These are phyloP conservation scores for Rhizopogon roseolus DNA, from an alignment of 768 basidiomycete species.

Conservation along the genomic window DNA sequence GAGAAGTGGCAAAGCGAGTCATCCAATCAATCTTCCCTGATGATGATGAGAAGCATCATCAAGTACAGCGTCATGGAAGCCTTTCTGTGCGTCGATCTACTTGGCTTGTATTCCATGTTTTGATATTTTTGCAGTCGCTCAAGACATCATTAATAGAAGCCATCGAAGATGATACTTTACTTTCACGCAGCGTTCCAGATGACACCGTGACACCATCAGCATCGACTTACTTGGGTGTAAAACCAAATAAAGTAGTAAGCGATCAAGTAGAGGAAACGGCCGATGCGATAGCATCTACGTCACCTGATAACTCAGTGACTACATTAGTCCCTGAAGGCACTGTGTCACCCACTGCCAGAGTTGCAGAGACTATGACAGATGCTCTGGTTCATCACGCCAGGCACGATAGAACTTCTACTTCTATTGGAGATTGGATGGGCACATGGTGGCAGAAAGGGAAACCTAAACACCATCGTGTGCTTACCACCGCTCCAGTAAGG, in stretches of 20 bases:
- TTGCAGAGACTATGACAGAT: not conserved
- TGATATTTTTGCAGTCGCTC: conserved; percentile 31
- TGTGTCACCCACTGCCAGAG: conserved; percentile 4
- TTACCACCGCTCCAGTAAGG: conserved; percentile 15
- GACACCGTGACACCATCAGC: conserved; percentile 16
- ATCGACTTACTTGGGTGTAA: conserved; percentile 4
- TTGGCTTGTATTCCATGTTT: not conserved
- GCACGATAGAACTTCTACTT: conserved; percentile 29
- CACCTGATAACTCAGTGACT: not conserved
- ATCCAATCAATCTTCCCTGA: conserved; percentile 60
- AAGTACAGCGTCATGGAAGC: conserved; percentile 55
- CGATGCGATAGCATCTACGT: not conserved
- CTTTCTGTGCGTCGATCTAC: conserved; percentile 40
- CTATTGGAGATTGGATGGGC: conserved; percentile 73
- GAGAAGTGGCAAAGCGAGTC: conserved; percentile 62
- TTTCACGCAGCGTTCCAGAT: conserved; percentile 22
- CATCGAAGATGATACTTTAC: conserved; percentile 44
- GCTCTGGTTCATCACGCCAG: conserved; percentile 13
- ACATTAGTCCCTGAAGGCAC: not conserved
- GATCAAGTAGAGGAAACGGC: not conserved
- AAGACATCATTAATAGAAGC: conserved; percentile 43
- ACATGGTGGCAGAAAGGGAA: conserved; percentile 64
- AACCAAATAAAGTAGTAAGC: not conserved
- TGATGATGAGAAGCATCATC: conserved; percentile 38
- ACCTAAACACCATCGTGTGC: conserved; percentile 20